Percentiles rank a stretch among this genome's conserved stretches.
phyloP scores from a whole-genome alignment of 1,139 yeast genomes.

The Geotrichum aggregatum region DNA sequence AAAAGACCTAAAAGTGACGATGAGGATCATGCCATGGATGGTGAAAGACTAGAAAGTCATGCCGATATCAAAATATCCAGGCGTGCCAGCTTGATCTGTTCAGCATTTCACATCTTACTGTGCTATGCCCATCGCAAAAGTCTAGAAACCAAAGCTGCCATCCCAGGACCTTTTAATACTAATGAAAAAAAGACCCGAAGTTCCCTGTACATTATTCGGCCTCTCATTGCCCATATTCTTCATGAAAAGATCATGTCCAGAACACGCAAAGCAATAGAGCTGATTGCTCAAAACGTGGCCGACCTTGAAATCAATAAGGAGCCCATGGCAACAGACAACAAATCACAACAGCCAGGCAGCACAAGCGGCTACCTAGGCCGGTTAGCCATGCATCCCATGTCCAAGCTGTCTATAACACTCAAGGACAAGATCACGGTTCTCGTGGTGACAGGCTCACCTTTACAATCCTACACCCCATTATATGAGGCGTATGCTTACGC shows the following conservation, averaged over 20 bases:
- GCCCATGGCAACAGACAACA: not conserved
- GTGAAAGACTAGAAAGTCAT: constrained; percentile 19
- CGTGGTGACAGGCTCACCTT: constrained; percentile 32
- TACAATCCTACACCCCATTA: constrained; percentile 35
- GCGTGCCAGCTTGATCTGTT: constrained; percentile 52
- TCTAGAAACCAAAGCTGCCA: constrained; percentile 43
- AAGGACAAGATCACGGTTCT: constrained; percentile 23
- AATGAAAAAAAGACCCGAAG: constrained; percentile 40
- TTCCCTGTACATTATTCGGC: constrained; percentile 53
- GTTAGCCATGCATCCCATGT: constrained; percentile 33
- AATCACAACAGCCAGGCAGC: not conserved
- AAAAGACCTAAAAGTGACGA: constrained; percentile 2
- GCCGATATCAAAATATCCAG: constrained; percentile 15
- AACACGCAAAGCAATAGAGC: constrained; percentile 44
- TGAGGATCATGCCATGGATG: constrained; percentile 16
- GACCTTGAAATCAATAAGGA: constrained; percentile 11
- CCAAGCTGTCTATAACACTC: constrained; percentile 23
- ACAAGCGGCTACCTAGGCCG: constrained; percentile 28
- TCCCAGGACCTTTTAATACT: constrained; percentile 32
- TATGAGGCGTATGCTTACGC: constrained; percentile 36
- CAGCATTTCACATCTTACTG: constrained; percentile 55
- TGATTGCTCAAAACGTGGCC: constrained; percentile 36
- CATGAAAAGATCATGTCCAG: constrained; percentile 53
- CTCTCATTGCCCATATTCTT: constrained; percentile 63
- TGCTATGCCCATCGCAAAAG: constrained; percentile 57